Evolutionary conservation across 495 filamentous ascomycete species (phyloP), one percentile per base, ranked within the genome.

Genomic region (Parmelia sp.): DNA sequence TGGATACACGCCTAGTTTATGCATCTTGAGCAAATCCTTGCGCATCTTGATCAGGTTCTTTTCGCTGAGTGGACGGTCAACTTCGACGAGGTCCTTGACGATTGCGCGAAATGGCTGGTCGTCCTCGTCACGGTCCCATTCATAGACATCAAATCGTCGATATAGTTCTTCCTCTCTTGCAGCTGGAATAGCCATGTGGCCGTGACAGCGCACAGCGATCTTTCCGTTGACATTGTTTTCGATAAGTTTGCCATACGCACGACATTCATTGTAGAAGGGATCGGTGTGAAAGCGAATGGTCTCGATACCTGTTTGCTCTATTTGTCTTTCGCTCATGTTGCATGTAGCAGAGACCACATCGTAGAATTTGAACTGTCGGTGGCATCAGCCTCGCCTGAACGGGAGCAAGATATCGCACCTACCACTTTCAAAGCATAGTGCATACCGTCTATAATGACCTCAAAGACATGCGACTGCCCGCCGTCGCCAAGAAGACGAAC

Each of bases 181-280:
- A 23, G 55, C 59, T 9, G 64, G 35, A n/a, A 69, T n/a, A 17
- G 60, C 56, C 31, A 61, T 40, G 12, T 60, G 60, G 35, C 67
- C 67, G 39, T 66, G 60, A 39, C 64, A 66, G 36, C 33, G 59
- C 9, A 69, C 60, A 35, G 67, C 67, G 31, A 69, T 57, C 44
- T 69, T 56, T 36, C 67, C 67, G 61, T 69, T 64, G 25, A 66
- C 40, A n/a, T 47, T 29, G 4, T 6, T 8, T 23, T 66, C 64
- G 7, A 57, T 64, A 4, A 66, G n/a, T 56, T 37, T 57, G 36
- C 67, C 67, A n/a, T 66, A 69, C 12, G 64, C 67, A 23, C 67
- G 67, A 55, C 60, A 69, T 27, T 66, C 64, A 37, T 60, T 61
- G 36, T 66, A 66, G 44, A 66, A 69, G 23, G 66, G 57, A 37